Conservation (phyloP, 1,284 basidiomycete species). For the Trichosporon ovoides region DNA sequence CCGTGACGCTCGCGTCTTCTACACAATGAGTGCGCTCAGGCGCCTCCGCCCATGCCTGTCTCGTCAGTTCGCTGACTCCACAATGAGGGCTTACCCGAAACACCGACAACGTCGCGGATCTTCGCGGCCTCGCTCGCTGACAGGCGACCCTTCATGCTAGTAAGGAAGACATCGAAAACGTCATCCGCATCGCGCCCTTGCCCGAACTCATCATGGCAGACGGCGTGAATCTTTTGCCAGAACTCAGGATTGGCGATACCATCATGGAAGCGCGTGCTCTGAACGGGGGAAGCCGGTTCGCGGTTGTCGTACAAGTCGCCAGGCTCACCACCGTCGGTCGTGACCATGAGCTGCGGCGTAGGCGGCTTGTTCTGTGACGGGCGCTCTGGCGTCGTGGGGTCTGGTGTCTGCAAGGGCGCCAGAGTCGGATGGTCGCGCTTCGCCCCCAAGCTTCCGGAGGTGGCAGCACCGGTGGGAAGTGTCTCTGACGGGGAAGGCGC, state of each 20-base stretch:
- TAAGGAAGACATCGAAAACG: constrained; percentile 46
- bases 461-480: neutral
- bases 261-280: constrained; percentile 56
- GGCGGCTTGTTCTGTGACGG: constrained; percentile 34
- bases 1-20: neutral
- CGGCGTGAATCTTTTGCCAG: constrained; percentile 64
- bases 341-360: constrained; percentile 51
- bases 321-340: constrained; percentile 44
- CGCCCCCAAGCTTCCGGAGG: neutral
- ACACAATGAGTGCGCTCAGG: neutral
- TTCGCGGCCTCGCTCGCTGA: constrained; percentile 48
- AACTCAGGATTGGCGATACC: constrained; percentile 66
- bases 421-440: constrained; percentile 23
- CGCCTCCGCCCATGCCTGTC: constrained; percentile 20
- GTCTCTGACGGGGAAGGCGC: constrained; percentile 6
- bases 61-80: constrained; percentile 4
- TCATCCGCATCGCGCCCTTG: constrained; percentile 58
- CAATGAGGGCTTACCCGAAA: constrained; percentile 25
- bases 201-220: constrained; percentile 65
- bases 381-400: constrained; percentile 12
- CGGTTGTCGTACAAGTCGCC: constrained; percentile 1
- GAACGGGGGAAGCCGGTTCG: constrained; percentile 26
- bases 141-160: constrained; percentile 42
- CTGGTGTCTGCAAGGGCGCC: constrained; percentile 15
- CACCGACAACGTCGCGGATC: constrained; percentile 47